Evolutionary conservation across 2,329 filamentous ascomycete species (phyloP).

Genomic region (Aspergillus fumigatiaffinis): DNA sequence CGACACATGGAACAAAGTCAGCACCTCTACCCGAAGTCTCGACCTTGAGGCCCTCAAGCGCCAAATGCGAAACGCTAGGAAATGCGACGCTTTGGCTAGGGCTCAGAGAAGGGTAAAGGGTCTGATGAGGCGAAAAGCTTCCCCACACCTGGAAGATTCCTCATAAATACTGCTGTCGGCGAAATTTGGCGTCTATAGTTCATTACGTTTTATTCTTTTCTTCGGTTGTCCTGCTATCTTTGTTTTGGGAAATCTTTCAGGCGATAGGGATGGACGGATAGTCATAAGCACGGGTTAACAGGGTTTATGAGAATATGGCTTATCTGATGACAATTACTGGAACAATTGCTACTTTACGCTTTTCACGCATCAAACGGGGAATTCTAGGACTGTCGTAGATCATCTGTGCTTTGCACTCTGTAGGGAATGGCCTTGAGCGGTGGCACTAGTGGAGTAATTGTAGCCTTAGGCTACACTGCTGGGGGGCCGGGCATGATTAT

Average conservation of each 20-base stretch:
- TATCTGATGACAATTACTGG: neutral
- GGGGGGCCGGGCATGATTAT: slow-evolving; percentile 7
- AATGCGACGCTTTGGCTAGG: slow-evolving; percentile 27
- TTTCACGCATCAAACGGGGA: neutral
- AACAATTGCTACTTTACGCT: neutral
- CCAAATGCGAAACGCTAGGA: slow-evolving; percentile 24
- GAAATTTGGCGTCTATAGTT: neutral
- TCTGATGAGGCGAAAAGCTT: slow-evolving; percentile 22
- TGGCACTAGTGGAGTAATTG: slow-evolving; percentile 13
- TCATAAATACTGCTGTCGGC: neutral
- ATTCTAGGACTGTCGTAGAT: neutral
- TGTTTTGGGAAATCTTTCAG: neutral
- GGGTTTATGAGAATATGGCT: neutral
- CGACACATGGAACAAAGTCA: slow-evolving; percentile 27
- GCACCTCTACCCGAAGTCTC: slow-evolving; percentile 18
- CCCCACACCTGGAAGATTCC: slow-evolving; percentile 8
- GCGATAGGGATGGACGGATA: neutral
- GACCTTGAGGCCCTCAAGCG: slow-evolving; percentile 24
- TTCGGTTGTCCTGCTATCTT: neutral
- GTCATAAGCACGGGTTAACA: neutral
- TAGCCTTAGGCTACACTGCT: slow-evolving; percentile 13
- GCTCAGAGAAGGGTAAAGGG: slow-evolving; percentile 34
- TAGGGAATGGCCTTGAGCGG: slow-evolving; percentile 5
- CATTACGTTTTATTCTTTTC: neutral
- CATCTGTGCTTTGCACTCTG: neutral